A percentile compares a stretch with the other conserved stretches of the same genome.
These are phyloP conservation scores for Nakataea oryzae DNA, from an alignment of 2,329 filamentous ascomycete species.

Conservation along the genomic window DNA sequence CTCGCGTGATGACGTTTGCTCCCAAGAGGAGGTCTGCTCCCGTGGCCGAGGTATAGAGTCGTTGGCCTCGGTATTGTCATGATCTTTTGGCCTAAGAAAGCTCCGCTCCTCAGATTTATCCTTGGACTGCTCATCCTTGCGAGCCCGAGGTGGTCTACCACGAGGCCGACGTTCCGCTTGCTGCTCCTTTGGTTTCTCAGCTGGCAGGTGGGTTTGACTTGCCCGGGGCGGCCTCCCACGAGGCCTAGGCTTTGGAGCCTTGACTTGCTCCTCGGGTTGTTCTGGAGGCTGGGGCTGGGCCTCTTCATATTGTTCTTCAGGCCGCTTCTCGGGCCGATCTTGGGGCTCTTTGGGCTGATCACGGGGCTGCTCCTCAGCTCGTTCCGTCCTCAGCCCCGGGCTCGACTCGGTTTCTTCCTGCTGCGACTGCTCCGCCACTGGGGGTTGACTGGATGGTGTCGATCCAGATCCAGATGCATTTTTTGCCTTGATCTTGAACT, in stretches of 20 bases:
- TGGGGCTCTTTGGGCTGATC: not conserved
- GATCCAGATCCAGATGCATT: conserved; percentile 19
- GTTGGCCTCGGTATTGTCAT: not conserved
- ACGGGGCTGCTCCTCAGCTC: not conserved
- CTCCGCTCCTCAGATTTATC: not conserved
- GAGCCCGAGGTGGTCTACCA: not conserved
- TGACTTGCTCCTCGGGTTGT: not conserved
- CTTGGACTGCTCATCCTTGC: not conserved
- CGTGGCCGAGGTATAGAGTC: not conserved
- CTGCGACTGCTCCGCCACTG: not conserved
- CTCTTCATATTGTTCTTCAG: not conserved
- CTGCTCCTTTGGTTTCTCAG: not conserved
- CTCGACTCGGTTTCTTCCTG: too few species aligned
- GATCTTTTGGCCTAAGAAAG: not conserved
- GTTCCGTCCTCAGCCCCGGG: not conserved
- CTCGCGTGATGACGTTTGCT: not conserved
- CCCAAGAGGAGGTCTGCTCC: not conserved
- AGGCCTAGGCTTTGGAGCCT: not conserved
- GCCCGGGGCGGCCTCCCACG: not conserved
- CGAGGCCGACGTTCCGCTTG: not conserved
- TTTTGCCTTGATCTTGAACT: conserved; percentile 35
- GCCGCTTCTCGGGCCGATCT: not conserved
- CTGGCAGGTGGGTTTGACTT: not conserved
- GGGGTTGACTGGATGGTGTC: conserved; percentile 5
- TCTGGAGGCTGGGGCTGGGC: not conserved